These are phyloP conservation scores for Fusarium odoratissimum DNA, from an alignment of 2,329 filamentous ascomycete species.

Conservation along the genomic window DNA sequence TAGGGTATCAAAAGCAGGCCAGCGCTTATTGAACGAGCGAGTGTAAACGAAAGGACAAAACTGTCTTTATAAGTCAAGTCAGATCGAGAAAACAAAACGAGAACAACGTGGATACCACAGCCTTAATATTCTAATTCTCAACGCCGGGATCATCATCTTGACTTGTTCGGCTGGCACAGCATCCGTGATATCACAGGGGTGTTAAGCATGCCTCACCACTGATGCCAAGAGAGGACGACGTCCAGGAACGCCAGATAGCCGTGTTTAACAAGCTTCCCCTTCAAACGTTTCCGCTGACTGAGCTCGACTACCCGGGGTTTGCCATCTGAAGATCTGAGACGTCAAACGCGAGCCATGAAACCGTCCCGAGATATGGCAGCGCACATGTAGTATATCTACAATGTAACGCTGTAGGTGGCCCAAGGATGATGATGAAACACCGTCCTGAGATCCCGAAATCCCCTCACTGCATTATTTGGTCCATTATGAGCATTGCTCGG, in stretches of 20 bases:
- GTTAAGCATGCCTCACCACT: constrained; percentile 21
- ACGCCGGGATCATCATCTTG: constrained; percentile 12
- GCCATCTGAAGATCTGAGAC: constrained; percentile 25
- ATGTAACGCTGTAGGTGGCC: constrained; percentile 14
- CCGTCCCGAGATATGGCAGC: constrained; percentile 14
- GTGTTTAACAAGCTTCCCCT: constrained; percentile 23
- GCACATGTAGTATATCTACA: neutral
- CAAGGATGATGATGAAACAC: constrained; percentile 20
- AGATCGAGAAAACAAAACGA: constrained; percentile 6
- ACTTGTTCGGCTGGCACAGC: constrained; percentile 25
- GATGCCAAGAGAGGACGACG: constrained; percentile 29
- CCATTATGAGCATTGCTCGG: constrained; percentile 4
- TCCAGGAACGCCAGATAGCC: constrained; percentile 27
- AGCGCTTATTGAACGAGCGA: constrained; percentile 38
- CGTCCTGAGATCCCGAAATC: constrained; percentile 9
- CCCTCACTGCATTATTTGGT: neutral
- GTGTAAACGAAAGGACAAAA: constrained; percentile 34
- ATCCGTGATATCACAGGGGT: constrained; percentile 30
- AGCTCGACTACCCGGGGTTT: constrained; percentile 11
- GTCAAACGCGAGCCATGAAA: constrained; percentile 26
- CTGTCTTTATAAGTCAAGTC: constrained; percentile 22
- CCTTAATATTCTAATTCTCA: constrained; percentile 17
- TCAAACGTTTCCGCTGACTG: constrained; percentile 23
- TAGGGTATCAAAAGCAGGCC: constrained; percentile 37
- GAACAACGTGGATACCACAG: neutral